Evolutionary conservation across 805 yeast species (phyloP).

Genomic region (Barnettozyma salicaria): DNA sequence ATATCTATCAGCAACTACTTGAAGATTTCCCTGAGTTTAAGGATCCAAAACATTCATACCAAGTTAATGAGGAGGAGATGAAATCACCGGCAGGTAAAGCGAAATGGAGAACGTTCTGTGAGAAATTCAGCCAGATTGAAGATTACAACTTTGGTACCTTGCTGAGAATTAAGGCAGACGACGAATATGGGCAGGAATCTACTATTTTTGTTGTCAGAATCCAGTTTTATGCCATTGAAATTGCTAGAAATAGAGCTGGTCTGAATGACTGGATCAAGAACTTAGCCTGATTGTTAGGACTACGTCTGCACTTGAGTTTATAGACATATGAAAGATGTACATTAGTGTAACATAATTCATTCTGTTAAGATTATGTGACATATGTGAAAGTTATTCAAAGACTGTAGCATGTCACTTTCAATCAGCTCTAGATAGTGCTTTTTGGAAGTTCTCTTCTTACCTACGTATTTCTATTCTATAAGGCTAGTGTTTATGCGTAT

Average conservation of each 20-base stretch:
- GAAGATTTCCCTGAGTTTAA: constrained; percentile 85
- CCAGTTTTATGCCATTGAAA: constrained; percentile 92
- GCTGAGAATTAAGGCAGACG: constrained; percentile 63
- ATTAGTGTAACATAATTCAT: constrained; percentile 3
- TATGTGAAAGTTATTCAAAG: not conserved
- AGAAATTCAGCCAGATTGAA: constrained; percentile 75
- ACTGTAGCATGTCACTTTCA: not conserved
- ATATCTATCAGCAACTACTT: constrained; percentile 52
- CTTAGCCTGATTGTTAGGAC: too few relatives aligned
- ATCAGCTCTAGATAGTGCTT: too few relatives aligned
- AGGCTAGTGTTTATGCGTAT: constrained; percentile 25
- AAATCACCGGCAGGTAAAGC: constrained; percentile 75
- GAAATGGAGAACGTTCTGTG: constrained; percentile 86
- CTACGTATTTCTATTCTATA: constrained; percentile 1
- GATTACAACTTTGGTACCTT: constrained; percentile 96
- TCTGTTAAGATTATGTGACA: too few relatives aligned
- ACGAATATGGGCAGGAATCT: constrained; percentile 74
- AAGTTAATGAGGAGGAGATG: constrained; percentile 71
- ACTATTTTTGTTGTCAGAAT: constrained; percentile 89
- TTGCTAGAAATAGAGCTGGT: constrained; percentile 85
- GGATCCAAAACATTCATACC: constrained; percentile 49
- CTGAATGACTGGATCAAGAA: constrained; percentile 78
- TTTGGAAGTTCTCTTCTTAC: not conserved
- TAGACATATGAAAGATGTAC: not conserved
- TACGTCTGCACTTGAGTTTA: constrained; percentile 27